phyloP scores from a whole-genome alignment of 441 rosid genomes.

The Omphalea diandra region DNA sequence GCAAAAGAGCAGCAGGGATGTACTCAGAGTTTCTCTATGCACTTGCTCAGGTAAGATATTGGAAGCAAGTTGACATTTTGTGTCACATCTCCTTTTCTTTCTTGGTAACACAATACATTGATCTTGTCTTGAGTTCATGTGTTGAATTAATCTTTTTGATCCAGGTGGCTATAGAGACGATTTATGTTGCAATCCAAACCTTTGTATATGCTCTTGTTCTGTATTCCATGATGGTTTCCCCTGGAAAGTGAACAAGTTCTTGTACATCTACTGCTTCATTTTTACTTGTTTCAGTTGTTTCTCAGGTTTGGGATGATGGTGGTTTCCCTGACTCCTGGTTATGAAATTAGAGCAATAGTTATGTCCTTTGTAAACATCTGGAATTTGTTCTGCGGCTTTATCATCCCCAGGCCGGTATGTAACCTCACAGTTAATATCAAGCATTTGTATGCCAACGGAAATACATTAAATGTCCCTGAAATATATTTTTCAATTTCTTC shows the following conservation, averaged over 20 bases:
- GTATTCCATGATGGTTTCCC: slow-evolving; percentile 55
- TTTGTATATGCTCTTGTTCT: slow-evolving; percentile 43
- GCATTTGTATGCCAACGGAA: no score
- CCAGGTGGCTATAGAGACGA: slow-evolving; percentile 53
- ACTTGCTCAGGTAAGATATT: no score
- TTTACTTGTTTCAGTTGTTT: slow-evolving; percentile 57
- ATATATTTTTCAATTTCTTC: no score
- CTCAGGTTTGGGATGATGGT: slow-evolving; percentile 68
- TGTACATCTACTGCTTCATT: slow-evolving; percentile 61
- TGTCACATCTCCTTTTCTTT: no score
- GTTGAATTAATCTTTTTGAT: no score
- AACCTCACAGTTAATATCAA: no score
- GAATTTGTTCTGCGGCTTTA: slow-evolving; percentile 65
- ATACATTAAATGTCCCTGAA: no score
- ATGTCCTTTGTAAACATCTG: slow-evolving; percentile 61
- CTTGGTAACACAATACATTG: no score
- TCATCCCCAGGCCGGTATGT: slow-evolving; percentile 47
- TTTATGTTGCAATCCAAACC: slow-evolving; percentile 53
- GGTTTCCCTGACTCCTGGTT: slow-evolving; percentile 59
- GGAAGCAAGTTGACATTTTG: no score
- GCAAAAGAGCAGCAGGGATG: no score
- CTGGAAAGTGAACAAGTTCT: slow-evolving; percentile 36
- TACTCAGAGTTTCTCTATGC: no score
- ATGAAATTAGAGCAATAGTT: slow-evolving; percentile 51
- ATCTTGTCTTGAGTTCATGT: no score